Conservation (phyloP, 2,329 filamentous ascomycete genomes). For the Epichloe sibirici region DNA sequence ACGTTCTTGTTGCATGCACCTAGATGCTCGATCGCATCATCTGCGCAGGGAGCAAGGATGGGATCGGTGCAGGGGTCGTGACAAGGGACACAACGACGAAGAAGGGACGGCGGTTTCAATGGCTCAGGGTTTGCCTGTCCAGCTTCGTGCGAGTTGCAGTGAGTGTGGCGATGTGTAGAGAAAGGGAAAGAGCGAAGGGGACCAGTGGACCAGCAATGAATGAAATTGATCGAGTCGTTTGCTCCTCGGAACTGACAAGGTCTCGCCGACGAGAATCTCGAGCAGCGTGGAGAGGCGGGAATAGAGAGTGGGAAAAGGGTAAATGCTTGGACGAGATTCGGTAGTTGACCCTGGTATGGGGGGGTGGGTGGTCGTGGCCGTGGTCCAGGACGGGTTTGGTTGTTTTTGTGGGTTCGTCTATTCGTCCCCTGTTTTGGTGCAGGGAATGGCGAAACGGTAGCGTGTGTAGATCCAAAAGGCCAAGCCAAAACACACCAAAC, state of each 20-base stretch:
- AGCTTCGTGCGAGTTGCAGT: not conserved
- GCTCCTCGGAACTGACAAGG: not conserved
- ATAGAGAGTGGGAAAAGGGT: not conserved
- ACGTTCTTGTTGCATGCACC: not conserved
- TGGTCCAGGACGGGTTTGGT: not conserved
- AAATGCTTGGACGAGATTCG: not conserved
- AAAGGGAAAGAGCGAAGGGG: not conserved
- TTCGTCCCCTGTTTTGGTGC: not conserved
- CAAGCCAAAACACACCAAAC: not conserved
- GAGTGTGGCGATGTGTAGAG: not conserved
- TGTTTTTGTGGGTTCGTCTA: not conserved
- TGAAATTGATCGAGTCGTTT: not conserved
- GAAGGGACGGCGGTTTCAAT: not conserved
- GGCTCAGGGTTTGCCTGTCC: not conserved
- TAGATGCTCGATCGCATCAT: constrained; percentile 3
- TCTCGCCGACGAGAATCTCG: not conserved
- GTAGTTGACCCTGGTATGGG: too few relatives aligned
- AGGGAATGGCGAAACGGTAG: constrained; percentile 1
- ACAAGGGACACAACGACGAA: not conserved
- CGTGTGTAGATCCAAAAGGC: not conserved
- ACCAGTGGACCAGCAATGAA: not conserved
- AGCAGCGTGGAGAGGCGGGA: not conserved
- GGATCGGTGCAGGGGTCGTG: not conserved
- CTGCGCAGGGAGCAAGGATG: not conserved
- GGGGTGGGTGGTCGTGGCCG: too few relatives aligned